Percentiles rank a stretch among this genome's conserved stretches.
These are phyloP conservation scores for Ascosphaera apis DNA, from an alignment of 2,329 filamentous ascomycete genomes.

Conservation along the genomic window DNA sequence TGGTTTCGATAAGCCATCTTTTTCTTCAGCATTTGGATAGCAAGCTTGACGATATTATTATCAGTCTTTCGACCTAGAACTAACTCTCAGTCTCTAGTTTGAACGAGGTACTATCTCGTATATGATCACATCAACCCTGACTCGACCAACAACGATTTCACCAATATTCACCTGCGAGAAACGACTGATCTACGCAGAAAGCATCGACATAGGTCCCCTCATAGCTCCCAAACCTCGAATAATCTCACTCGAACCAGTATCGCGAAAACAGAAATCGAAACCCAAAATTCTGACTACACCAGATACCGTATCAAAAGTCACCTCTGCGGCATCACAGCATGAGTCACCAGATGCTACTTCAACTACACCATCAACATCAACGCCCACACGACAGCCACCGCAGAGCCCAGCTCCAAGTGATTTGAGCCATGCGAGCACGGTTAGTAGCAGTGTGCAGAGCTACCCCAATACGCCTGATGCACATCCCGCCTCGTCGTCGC, in stretches of 20 bases:
- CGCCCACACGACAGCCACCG: slow-evolving; percentile 11
- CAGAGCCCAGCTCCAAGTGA: slow-evolving; percentile 37
- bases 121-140: slow-evolving; percentile 71
- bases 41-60: too few species aligned
- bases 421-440: slow-evolving; percentile 44
- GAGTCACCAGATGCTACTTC: slow-evolving; percentile 1
- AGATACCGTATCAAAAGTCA: slow-evolving; percentile 22
- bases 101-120: slow-evolving; percentile 87
- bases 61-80: too few species aligned
- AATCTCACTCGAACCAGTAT: slow-evolving; percentile 71
- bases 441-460: slow-evolving; percentile 40
- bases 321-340: slow-evolving; percentile 16
- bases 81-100: slow-evolving; percentile 37
- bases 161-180: slow-evolving; percentile 59
- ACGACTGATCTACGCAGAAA: slow-evolving; percentile 58
- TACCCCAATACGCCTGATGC: slow-evolving; percentile 14
- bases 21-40: background rate
- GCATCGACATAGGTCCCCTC: slow-evolving; percentile 61
- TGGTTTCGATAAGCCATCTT: slow-evolving; percentile 6
- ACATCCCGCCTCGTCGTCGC: too few species aligned
- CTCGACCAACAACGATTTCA: slow-evolving; percentile 65
- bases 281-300: slow-evolving; percentile 21
- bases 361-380: too few species aligned
- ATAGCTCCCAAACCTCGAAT: slow-evolving; percentile 52
- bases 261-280: slow-evolving; percentile 38